Conservation (phyloP, 2,329 filamentous ascomycete genomes). For the Geosmithia morbida region DNA sequence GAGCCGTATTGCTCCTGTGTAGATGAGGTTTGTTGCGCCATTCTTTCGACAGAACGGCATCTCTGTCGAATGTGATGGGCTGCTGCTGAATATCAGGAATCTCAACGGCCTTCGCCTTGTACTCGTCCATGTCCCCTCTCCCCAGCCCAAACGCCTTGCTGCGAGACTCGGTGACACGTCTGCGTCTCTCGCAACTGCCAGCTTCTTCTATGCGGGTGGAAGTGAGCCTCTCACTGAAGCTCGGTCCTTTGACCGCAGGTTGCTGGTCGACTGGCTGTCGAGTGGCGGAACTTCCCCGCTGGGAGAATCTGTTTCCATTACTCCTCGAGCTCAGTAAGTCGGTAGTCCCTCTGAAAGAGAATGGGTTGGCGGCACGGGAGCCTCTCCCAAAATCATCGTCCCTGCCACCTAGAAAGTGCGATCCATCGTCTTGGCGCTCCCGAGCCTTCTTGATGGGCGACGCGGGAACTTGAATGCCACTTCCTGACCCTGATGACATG, state of each 20-base stretch:
- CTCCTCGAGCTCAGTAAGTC: neutral
- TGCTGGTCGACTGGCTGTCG: neutral
- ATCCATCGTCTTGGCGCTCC: conserved; percentile 29
- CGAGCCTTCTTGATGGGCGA: conserved; percentile 52
- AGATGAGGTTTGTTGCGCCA: conserved; percentile 9
- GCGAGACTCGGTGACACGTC: conserved; percentile 36
- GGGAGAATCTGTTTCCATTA: neutral
- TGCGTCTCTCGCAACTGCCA: conserved; percentile 31
- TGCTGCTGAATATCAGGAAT: conserved; percentile 32
- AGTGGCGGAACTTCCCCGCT: neutral
- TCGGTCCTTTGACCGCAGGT: conserved; percentile 12
- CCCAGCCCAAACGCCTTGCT: conserved; percentile 43
- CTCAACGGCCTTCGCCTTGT: conserved; percentile 41
- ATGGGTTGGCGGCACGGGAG: neutral
- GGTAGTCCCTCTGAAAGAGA: conserved; percentile 51
- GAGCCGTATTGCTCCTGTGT: conserved; percentile 27
- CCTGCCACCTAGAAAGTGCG: neutral
- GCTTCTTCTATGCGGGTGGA: conserved; percentile 47
- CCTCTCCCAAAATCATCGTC: neutral
- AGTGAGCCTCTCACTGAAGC: conserved; percentile 78
- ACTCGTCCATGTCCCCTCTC: conserved; percentile 42
- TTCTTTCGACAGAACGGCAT: conserved; percentile 37
- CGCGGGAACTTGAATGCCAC: conserved; percentile 57
- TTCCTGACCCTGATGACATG: neutral
- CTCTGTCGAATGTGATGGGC: conserved; percentile 43